A percentile compares a stretch with the other conserved stretches of the same genome.
phyloP scores from a whole-genome alignment of 106 monocot genomes.

The Allium sativum region DNA sequence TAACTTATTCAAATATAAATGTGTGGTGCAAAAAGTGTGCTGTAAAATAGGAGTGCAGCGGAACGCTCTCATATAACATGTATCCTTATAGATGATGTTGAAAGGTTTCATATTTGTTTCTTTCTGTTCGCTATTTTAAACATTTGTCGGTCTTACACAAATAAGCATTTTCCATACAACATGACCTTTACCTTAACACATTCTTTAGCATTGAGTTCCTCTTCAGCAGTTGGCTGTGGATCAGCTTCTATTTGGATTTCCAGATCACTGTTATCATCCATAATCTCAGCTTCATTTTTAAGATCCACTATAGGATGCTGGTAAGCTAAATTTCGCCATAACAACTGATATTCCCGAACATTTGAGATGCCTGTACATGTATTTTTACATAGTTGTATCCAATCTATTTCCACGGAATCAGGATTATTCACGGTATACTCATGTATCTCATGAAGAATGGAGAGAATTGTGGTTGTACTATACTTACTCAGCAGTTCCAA shows the following conservation, averaged over 20 bases:
- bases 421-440: conserved; percentile 19
- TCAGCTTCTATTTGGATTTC: conserved; percentile 34
- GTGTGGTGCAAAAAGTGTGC: too few relatives aligned
- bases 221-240: conserved; percentile 20
- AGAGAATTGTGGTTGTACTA: conserved; percentile 30
- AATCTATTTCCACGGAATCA: conserved; percentile 42
- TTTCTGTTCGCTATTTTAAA: too few relatives aligned
- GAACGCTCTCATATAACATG: too few relatives aligned
- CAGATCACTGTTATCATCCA: conserved; percentile 53
- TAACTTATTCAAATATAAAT: too few relatives aligned
- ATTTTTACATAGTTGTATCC: conserved; percentile 48
- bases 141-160: too few relatives aligned
- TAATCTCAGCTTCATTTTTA: conserved; percentile 43
- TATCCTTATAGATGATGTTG: too few relatives aligned
- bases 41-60: too few relatives aligned
- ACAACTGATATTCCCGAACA: conserved; percentile 87
- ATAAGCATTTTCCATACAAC: too few relatives aligned
- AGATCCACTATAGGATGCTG: conserved; percentile 33
- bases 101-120: too few relatives aligned
- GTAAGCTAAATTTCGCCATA: conserved; percentile 87
- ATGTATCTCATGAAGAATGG: conserved; percentile 48
- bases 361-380: conserved; percentile 62
- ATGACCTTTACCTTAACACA: too few relatives aligned
- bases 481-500: conserved; percentile 28
- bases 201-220: conserved; percentile 16